Base-by-base conservation (phyloP, 163 green algal genomes). In the Trebouxiophyceae sp. region DNA sequence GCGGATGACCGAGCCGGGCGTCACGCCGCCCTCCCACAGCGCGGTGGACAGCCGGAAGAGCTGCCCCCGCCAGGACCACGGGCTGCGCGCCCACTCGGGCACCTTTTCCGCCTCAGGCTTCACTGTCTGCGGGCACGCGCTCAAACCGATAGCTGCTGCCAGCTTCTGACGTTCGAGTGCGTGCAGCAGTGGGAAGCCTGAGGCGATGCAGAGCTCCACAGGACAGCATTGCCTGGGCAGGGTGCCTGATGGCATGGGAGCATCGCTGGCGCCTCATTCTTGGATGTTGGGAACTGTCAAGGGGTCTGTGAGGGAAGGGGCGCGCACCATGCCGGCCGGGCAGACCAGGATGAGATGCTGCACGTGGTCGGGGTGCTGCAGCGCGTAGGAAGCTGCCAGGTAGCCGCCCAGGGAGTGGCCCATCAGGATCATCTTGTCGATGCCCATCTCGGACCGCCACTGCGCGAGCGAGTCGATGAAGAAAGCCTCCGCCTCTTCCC, bases 331-430 rank as follows among this genome's bases (percentile, higher is more conserved):
- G 33, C 87, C 88, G 23, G 85, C 88, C 26, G 88, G 87, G 33
- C 79, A 88, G 12, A 96, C 88, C 5, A 96, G 79, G 50, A 96
- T 69, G n/a, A 96, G 80, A 74, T 96, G 89, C 61, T 87, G 22
- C 62, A 96, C 84, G 26, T 89, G 77, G 62, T 95, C 78, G 0
- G 89, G 89, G 68, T 96, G 76, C 29, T 64, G 55, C 47, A 92
- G 67, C 20, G 89, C 87, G 65, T 96, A 96, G 50, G 57, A 72
- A 33, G 89, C 86, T 28, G 84, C 74, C 55, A 93, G 65, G 75
- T 93, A 95, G 29, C 59, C 59, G 33, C 85, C 88, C 62, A 96
- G 64, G 60, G 47, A 80, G 80, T 96, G 89, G 2, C 88, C 89
- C 44, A 93, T 74, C 22, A 95, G 76, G 2, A 95, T 67, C 63